These are phyloP conservation scores for Dactylonectria estremocensis DNA, from an alignment of 2,329 filamentous ascomycete genomes.

Conservation along the genomic window DNA sequence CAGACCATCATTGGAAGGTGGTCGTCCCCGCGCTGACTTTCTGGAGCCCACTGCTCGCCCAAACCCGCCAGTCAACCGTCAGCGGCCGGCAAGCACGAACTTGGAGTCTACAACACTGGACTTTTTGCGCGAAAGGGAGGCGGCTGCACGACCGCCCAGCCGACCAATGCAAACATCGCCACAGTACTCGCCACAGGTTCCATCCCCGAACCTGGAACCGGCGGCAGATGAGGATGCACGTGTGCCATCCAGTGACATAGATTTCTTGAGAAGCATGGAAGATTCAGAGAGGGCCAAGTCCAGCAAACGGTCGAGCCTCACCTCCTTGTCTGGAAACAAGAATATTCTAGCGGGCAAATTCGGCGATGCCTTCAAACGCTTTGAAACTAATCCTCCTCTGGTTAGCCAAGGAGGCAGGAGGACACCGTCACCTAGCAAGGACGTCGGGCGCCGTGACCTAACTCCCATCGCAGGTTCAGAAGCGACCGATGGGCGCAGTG, in stretches of 20 bases:
- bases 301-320: conserved; percentile 81
- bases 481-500: conserved; percentile 71
- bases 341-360: conserved; percentile 90
- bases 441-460: conserved; percentile 65
- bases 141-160: conserved; percentile 60
- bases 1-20: conserved; percentile 47
- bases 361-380: conserved; percentile 93
- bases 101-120: conserved; percentile 84
- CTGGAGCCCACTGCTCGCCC: conserved; percentile 43
- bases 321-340: conserved; percentile 82
- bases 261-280: conserved; percentile 86
- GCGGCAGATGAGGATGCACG: conserved; percentile 41
- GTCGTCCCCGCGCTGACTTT: conserved; percentile 46
- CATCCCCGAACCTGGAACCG: conserved; percentile 61
- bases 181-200: conserved; percentile 43
- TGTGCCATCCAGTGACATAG: conserved; percentile 77
- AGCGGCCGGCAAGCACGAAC: conserved; percentile 86
- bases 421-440: conserved; percentile 66
- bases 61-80: conserved; percentile 61
- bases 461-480: conserved; percentile 85
- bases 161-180: conserved; percentile 44
- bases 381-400: conserved; percentile 73
- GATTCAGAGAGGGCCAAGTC: conserved; percentile 65
- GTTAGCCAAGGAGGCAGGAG: conserved; percentile 51
- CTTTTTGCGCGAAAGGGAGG: conserved; percentile 84